Percentiles rank a stretch among this genome's conserved stretches.
These are phyloP conservation scores for Cadophora sp. DNA, from an alignment of 2,329 filamentous ascomycete species.

Conservation along the genomic window DNA sequence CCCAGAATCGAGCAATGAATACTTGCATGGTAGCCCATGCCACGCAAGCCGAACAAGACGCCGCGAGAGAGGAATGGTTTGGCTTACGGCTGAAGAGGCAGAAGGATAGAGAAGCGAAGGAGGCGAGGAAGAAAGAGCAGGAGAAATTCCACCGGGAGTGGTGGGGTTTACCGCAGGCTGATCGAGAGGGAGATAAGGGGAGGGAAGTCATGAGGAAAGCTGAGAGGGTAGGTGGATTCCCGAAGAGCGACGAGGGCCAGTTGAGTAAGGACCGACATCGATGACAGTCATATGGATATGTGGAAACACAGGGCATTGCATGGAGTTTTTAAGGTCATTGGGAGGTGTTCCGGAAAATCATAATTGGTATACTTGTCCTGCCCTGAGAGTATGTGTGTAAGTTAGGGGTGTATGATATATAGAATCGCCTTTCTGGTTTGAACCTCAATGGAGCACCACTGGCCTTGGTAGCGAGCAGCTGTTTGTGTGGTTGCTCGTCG, in stretches of 20 bases:
- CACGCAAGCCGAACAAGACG: constrained; percentile 84
- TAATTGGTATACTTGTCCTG: constrained; percentile 17
- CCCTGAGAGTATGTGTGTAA: constrained; percentile 33
- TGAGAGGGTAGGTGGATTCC: constrained; percentile 63
- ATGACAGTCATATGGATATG: constrained; percentile 31
- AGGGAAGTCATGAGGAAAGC: constrained; percentile 59
- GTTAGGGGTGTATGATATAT: constrained; percentile 30
- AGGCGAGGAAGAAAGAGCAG: constrained; percentile 64
- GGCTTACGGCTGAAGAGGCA: constrained; percentile 74
- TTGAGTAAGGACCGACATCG: constrained; percentile 46
- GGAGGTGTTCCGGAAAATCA: constrained; percentile 33
- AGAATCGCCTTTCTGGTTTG: constrained; percentile 27
- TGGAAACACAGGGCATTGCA: constrained; percentile 20
- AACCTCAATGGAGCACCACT: not conserved
- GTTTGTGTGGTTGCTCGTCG: not conserved
- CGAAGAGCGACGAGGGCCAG: constrained; percentile 48
- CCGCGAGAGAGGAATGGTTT: constrained; percentile 94
- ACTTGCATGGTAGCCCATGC: constrained; percentile 89
- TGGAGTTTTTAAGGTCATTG: constrained; percentile 34
- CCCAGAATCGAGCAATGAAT: constrained; percentile 87
- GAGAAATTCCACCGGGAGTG: constrained; percentile 70
- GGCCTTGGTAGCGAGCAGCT: not conserved
- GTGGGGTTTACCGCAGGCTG: constrained; percentile 68
- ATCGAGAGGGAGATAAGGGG: constrained; percentile 61
- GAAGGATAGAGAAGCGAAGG: constrained; percentile 69